Conservation (phyloP, 768 basidiomycete species). For the Xerocomellus chrysenteron region DNA sequence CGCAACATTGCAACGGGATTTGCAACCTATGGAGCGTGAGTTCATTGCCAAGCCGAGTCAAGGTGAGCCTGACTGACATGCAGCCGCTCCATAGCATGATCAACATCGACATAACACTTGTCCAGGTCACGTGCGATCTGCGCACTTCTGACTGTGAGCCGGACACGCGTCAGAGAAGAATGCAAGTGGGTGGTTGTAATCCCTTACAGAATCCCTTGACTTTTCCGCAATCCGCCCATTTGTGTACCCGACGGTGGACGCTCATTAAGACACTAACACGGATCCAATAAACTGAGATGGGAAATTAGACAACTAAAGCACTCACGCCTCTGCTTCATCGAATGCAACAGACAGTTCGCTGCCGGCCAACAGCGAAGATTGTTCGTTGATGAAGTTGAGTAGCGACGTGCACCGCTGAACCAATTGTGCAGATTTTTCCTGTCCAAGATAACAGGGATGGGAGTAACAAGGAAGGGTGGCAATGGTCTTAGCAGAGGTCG, state of each 20-base stretch:
- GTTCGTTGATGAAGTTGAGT: constrained; percentile 40
- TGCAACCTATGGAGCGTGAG: no score
- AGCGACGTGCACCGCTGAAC: constrained; percentile 42
- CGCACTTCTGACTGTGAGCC: constrained; percentile 39
- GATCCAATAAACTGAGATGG: background rate
- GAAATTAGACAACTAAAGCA: background rate
- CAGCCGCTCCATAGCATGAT: constrained; percentile 42
- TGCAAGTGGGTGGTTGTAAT: background rate
- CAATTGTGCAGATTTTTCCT: constrained; percentile 46
- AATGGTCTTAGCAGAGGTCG: background rate
- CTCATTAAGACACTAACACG: constrained; percentile 40
- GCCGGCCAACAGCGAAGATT: constrained; percentile 38
- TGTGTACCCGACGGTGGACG: constrained; percentile 40
- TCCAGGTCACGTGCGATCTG: constrained; percentile 50
- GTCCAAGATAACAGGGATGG: constrained; percentile 1
- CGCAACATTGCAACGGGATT: constrained; percentile 24
- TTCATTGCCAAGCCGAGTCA: background rate
- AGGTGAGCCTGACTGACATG: constrained; percentile 34
- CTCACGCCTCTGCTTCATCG: constrained; percentile 48
- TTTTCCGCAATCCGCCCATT: constrained; percentile 40
- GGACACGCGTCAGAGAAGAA: constrained; percentile 5
- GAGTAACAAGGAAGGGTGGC: background rate
- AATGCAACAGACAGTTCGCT: constrained; percentile 39
- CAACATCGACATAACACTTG: constrained; percentile 42
- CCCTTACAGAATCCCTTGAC: constrained; percentile 41